These are phyloP conservation scores for Nicotiana rustica DNA, from an alignment of 305 asterid genomes.

Conservation along the genomic window DNA sequence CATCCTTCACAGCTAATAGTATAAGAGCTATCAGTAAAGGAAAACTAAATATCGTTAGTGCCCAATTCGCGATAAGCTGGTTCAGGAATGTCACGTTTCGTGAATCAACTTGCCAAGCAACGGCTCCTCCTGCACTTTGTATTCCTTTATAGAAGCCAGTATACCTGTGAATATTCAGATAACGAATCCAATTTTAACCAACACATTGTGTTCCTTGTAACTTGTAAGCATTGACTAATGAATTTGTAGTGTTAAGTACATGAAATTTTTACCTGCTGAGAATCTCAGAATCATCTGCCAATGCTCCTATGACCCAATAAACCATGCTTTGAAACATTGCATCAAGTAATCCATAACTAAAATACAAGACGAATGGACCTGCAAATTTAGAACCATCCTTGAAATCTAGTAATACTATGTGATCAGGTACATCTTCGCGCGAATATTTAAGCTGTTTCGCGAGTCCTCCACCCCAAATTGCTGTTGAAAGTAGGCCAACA, in stretches of 20 bases:
- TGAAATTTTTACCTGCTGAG: conserved; percentile 70
- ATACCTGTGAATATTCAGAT: conserved; percentile 52
- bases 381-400: conserved; percentile 75
- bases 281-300: conserved; percentile 88
- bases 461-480: conserved; percentile 91
- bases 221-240: background rate
- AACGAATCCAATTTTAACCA: background rate
- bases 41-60: conserved; percentile 71
- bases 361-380: conserved; percentile 84
- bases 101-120: conserved; percentile 94
- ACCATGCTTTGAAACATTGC: conserved; percentile 97
- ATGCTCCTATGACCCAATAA: conserved; percentile 88
- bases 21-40: conserved; percentile 75
- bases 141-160: conserved; percentile 95
- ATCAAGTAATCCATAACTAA: conserved; percentile 88
- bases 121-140: conserved; percentile 96
- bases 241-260: conserved; percentile 20
- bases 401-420: conserved; percentile 62
- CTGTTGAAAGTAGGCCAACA: conserved; percentile 75
- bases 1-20: conserved; percentile 77
- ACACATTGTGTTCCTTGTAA: background rate
- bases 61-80: conserved; percentile 77
- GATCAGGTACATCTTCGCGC: conserved; percentile 44
- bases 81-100: conserved; percentile 60
- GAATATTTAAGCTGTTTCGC: conserved; percentile 73